Evolutionary conservation across 2,329 filamentous ascomycete species (phyloP), one percentile per base, ranked within the genome.

Genomic region (Verticillium longisporum): DNA sequence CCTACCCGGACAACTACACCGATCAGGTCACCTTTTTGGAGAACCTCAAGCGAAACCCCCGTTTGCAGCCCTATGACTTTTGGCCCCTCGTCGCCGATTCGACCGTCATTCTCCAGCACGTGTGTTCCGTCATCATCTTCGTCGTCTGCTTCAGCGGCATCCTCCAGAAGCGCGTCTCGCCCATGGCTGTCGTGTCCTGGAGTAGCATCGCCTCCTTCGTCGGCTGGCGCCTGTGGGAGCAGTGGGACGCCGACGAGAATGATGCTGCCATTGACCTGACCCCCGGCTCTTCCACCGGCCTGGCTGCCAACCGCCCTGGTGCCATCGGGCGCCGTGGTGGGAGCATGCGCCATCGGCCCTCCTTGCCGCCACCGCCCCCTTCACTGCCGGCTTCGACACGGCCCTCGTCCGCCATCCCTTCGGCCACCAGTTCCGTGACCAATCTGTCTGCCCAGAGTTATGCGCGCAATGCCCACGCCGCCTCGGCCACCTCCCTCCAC

Each of bases 1-100:
- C 90, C 37, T 97, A 96, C 72, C 93, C 95, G n/a, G 95, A 99
- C 74, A 99, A 99, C 74, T 98, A 98, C 73, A 98, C 95, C 50
- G 95, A 99, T 72, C 92, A 95, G 72, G 91, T 91, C 63, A 98
- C 95, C 1, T 99, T 99, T 69, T 88, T 99, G 66, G 94, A 97
- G 71, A 92, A 96, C 69, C 85, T 99, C 18, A 94, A 99, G 74
- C 87, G 93, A 56, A 99, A 99, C 73, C 94, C 94, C 4, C 88
- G 93, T 50, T 84, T 98, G 59, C 89, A 95, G 66, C 94, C 94
- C 0, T 99, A 99, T 74, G 93, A 98, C 71, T 99, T 99, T 75
- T 99, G 95, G 94, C 92, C 93, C 9, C 82, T 99, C 37, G 92
- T 98, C 58, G 91, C 92, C 61, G 94, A 98, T 73, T 94, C 91